Percentiles rank a stretch among this genome's conserved stretches.
phyloP scores from a whole-genome alignment of 257 asterid genomes.

The Capsicum rhomboideum region DNA sequence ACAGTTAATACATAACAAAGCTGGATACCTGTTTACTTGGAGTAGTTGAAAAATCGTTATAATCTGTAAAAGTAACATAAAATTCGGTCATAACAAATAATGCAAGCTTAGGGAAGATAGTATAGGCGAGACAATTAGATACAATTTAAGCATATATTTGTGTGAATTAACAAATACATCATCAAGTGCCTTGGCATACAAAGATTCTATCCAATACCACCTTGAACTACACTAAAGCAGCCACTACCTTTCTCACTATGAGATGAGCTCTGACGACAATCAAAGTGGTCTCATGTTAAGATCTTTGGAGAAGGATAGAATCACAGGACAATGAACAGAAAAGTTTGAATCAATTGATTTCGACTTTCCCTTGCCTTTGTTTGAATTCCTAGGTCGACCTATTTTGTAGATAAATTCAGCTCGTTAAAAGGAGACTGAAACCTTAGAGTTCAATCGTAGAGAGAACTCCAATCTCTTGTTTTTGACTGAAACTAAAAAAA shows the following conservation, averaged over 20 bases:
- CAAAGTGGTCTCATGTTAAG: too few relatives aligned
- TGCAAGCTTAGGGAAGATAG: background rate
- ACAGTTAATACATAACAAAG: background rate
- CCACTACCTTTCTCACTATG: background rate
- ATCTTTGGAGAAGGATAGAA: too few relatives aligned
- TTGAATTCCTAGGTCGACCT: too few relatives aligned
- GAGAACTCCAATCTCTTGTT: too few relatives aligned
- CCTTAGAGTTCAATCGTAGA: too few relatives aligned
- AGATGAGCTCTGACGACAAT: background rate
- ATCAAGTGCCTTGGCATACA: background rate
- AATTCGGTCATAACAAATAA: background rate
- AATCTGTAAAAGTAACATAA: conserved; percentile 35
- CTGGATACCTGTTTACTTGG: conserved; percentile 39
- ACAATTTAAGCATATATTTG: background rate
- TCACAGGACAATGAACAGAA: too few relatives aligned
- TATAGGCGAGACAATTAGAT: background rate
- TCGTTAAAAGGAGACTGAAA: too few relatives aligned
- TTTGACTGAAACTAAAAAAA: too few relatives aligned
- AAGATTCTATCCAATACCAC: background rate
- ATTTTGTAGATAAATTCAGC: too few relatives aligned
- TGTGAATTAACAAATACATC: background rate
- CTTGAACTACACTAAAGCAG: background rate
- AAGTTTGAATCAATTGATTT: too few relatives aligned
- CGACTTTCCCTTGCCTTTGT: too few relatives aligned
- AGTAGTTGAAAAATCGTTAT: conserved; percentile 14